These are phyloP conservation scores for Neofusicoccum cordaticola DNA, from an alignment of 2,329 filamentous ascomycete genomes.

Conservation along the genomic window DNA sequence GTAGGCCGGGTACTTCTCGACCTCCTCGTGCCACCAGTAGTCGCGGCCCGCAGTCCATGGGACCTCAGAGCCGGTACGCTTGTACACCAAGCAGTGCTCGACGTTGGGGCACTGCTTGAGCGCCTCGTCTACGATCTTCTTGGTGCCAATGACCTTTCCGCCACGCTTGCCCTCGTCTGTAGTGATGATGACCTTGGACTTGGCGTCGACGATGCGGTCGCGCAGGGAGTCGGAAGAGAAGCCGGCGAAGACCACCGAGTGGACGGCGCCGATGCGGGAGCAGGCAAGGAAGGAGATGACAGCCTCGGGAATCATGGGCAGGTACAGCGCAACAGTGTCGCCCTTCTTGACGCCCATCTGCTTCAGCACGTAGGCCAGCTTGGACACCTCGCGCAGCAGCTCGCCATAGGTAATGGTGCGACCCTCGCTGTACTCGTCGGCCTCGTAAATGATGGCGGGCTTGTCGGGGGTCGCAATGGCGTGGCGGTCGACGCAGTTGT, in stretches of 20 bases:
- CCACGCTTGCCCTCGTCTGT: conserved; percentile 97
- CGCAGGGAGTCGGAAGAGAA: conserved; percentile 96
- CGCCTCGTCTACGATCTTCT: conserved; percentile 98
- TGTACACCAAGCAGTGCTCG: conserved; percentile 81
- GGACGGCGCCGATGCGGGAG: conserved; percentile 86
- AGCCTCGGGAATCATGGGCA: conserved; percentile 98
- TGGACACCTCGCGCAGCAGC: conserved; percentile 87
- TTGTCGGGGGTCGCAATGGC: conserved; percentile 92
- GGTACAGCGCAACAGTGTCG: conserved; percentile 93
- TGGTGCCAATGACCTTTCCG: conserved; percentile 94
- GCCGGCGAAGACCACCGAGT: conserved; percentile 96
- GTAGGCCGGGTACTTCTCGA: conserved; percentile 94
- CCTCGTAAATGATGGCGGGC: conserved; percentile 97
- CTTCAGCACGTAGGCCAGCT: conserved; percentile 82
- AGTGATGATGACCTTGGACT: conserved; percentile 92
- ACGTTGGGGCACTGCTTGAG: conserved; percentile 94
- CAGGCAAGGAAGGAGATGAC: conserved; percentile 88
- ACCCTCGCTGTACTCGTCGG: conserved; percentile 83
- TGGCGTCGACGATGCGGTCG: conserved; percentile 87
- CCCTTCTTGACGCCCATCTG: conserved; percentile 96
- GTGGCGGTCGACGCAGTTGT: conserved; percentile 96
- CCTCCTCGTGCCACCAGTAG: conserved; percentile 98
- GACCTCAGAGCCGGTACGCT: conserved; percentile 89
- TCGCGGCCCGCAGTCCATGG: conserved; percentile 88
- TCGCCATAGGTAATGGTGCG: conserved; percentile 90